Conservation (phyloP, 2,329 filamentous ascomycete species). For the Peltaster fructicola region DNA sequence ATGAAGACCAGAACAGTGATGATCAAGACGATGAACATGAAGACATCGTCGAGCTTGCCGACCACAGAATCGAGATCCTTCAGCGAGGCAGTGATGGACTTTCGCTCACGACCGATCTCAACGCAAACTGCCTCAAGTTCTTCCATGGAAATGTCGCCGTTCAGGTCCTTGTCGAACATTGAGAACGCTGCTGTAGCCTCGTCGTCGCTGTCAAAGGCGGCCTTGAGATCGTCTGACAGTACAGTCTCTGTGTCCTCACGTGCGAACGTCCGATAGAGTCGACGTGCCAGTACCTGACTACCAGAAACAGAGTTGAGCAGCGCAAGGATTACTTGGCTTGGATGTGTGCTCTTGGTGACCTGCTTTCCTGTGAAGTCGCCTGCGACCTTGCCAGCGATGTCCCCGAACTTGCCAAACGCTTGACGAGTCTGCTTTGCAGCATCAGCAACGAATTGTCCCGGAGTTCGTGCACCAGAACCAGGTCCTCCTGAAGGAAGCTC, state of each 20-base stretch:
- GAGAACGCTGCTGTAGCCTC: conserved; percentile 77
- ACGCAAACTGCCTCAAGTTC: conserved; percentile 86
- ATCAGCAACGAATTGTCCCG: conserved; percentile 49
- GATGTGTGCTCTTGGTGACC: conserved; percentile 53
- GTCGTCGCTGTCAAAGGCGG: conserved; percentile 64
- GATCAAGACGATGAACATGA: conserved; percentile 69
- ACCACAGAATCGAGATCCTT: conserved; percentile 94
- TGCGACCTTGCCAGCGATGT: conserved; percentile 69
- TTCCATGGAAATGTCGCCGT: conserved; percentile 90
- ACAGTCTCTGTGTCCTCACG: conserved; percentile 61
- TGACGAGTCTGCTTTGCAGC: conserved; percentile 58
- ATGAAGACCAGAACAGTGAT: conserved; percentile 75
- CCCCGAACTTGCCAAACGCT: conserved; percentile 63
- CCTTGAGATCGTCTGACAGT: conserved; percentile 56
- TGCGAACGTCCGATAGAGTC: conserved; percentile 74
- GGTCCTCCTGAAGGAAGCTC: conserved; percentile 32
- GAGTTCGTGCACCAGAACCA: conserved; percentile 51
- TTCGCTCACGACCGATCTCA: conserved; percentile 85
- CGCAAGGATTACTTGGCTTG: conserved; percentile 66
- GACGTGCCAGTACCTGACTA: conserved; percentile 68
- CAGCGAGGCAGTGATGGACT: conserved; percentile 82
- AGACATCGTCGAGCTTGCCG: conserved; percentile 71
- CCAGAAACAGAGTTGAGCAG: conserved; percentile 55
- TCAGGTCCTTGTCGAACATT: conserved; percentile 93
- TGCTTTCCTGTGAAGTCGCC: conserved; percentile 76